These are phyloP conservation scores for Patellaria atrata DNA, from an alignment of 495 filamentous ascomycete species.

Conservation along the genomic window DNA sequence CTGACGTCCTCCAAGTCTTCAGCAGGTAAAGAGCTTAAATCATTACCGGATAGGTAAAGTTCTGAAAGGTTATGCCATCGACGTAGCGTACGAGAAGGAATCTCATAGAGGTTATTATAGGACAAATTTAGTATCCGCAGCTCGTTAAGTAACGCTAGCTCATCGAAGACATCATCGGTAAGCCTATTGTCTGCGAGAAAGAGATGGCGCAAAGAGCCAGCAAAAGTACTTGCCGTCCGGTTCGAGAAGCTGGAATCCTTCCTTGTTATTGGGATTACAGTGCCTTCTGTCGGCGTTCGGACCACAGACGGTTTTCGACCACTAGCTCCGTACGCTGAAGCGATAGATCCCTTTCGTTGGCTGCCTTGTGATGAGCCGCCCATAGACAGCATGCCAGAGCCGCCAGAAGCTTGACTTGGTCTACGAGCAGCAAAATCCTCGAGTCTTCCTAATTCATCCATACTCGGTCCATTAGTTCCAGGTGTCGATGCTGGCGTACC, in stretches of 20 bases:
- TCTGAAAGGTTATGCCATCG: slow-evolving; percentile 81
- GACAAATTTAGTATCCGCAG: slow-evolving; percentile 83
- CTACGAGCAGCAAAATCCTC: slow-evolving; percentile 51
- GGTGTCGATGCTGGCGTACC: slow-evolving; percentile 39
- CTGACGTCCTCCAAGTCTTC: slow-evolving; percentile 87
- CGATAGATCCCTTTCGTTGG: slow-evolving; percentile 65
- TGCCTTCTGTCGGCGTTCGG: slow-evolving; percentile 42
- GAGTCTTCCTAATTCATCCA: slow-evolving; percentile 60
- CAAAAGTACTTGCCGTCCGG: slow-evolving; percentile 68
- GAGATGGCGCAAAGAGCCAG: slow-evolving; percentile 64
- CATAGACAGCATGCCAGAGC: slow-evolving; percentile 52
- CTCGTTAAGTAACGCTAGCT: slow-evolving; percentile 68
- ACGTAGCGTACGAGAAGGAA: slow-evolving; percentile 74
- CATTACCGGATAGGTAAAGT: slow-evolving; percentile 90
- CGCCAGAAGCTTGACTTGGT: slow-evolving; percentile 75
- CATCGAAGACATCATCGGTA: slow-evolving; percentile 86
- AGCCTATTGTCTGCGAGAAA: slow-evolving; percentile 88
- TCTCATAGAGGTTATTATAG: slow-evolving; percentile 85
- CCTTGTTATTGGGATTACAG: slow-evolving; percentile 44
- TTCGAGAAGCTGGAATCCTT: slow-evolving; percentile 80
- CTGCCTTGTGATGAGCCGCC: slow-evolving; percentile 50
- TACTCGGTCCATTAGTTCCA: slow-evolving; percentile 44
- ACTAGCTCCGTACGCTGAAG: slow-evolving; percentile 54
- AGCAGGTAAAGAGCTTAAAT: slow-evolving; percentile 76
- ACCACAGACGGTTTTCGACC: slow-evolving; percentile 74